Evolutionary conservation across 495 filamentous ascomycete genomes (phyloP), one percentile per base, ranked within the genome.

Genomic region (Podospora comata): DNA sequence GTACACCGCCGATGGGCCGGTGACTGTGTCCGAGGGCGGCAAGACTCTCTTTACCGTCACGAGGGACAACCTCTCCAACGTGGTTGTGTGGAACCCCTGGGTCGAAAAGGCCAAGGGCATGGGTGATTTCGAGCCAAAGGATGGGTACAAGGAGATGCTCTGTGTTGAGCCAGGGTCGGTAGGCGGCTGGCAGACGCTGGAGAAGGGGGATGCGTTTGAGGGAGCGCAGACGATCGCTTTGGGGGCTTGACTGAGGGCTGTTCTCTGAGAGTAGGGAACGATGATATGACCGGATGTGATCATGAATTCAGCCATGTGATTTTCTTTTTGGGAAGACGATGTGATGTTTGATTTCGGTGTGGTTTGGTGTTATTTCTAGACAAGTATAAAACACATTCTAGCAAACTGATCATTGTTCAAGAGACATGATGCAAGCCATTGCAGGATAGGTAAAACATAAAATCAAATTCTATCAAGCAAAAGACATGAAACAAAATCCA

Each of bases 51-150:
- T 89, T 80, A 86, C 85, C 23, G 82, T 97, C 34, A 85, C 87
- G 19, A 85, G 96, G 55, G 91, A 97, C 78, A 92, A 90, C 72
- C 81, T 99, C 65, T 80, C 81, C 65, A 92, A 98, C 64, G 89
- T 93, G 39, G 94, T 97, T 2, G 92, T 99, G 2, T 99, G 96
- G 96, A 99, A 99, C 77, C 96, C 96, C 4, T 97, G 95, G 93
- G 83, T 84, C 34, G 91, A 92, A 65, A 94, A 94, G 78, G 90
- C 91, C 7, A 85, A 84, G 70, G 85, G 84, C 0, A 94, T 98
- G 84, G 88, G 81, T 44, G 95, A 99, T 73, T 97, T 99, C 79
- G 88, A 85, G 60, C 94, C 94, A 4, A 89, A 92, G 72, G 91
- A 93, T 67, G 95, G 92, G 26, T 97, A 89, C 79, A 90, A 91